A percentile compares a stretch with the other conserved stretches of the same genome.
phyloP scores from a whole-genome alignment of 2,329 filamentous ascomycete species.

The Didymella exigua region DNA sequence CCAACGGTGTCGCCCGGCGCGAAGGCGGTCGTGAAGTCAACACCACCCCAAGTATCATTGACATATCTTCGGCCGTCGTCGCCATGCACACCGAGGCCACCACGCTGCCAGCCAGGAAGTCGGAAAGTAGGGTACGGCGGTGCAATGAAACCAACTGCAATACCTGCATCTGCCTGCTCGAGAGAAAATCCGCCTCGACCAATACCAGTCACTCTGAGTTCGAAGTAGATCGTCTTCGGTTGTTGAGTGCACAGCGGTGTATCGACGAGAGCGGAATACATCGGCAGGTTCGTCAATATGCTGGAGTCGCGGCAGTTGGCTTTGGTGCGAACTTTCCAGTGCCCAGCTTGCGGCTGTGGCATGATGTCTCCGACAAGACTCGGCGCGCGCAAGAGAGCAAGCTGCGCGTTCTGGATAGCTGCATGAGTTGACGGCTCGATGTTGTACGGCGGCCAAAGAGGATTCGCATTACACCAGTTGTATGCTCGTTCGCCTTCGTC shows the following conservation, averaged over 20 bases:
- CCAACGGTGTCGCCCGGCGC: conserved; percentile 70
- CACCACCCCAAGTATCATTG: conserved; percentile 76
- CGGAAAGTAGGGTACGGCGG: conserved; percentile 79
- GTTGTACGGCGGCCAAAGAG: conserved; percentile 61
- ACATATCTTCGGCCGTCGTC: conserved; percentile 78
- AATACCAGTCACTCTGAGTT: conserved; percentile 63
- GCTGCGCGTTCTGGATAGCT: conserved; percentile 59
- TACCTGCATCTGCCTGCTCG: conserved; percentile 56
- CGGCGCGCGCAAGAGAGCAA: conserved; percentile 48
- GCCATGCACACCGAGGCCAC: conserved; percentile 74
- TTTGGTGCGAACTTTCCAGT: conserved; percentile 54
- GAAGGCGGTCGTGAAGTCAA: conserved; percentile 70
- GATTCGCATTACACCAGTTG: conserved; percentile 67
- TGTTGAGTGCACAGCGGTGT: conserved; percentile 62
- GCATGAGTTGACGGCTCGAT: conserved; percentile 55
- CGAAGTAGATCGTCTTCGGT: conserved; percentile 71
- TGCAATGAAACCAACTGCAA: conserved; percentile 73
- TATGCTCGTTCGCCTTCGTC: conserved; percentile 68
- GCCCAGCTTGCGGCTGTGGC: conserved; percentile 52
- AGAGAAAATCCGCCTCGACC: conserved; percentile 39
- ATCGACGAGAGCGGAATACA: conserved; percentile 66
- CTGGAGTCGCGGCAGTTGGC: conserved; percentile 61
- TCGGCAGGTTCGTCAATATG: conserved; percentile 70
- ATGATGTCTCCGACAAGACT: conserved; percentile 47
- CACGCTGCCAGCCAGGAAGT: conserved; percentile 81